These are phyloP conservation scores for Pseudopyricularia cyperi DNA, from an alignment of 2,329 filamentous ascomycete species.

Conservation along the genomic window DNA sequence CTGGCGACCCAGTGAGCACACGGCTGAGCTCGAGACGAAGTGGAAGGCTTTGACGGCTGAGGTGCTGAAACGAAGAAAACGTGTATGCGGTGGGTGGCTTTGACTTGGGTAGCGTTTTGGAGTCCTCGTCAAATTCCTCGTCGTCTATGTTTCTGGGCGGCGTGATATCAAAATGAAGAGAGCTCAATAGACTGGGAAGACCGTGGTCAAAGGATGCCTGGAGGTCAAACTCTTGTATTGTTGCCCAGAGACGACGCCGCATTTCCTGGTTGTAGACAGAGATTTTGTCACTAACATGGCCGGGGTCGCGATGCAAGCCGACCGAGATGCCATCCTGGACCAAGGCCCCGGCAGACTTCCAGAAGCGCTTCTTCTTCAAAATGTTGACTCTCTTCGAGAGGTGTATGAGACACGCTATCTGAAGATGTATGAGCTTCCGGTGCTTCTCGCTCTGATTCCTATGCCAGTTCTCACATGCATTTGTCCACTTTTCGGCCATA, in stretches of 20 bases:
- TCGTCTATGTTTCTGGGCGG: conserved; percentile 42
- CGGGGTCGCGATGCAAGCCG: conserved; percentile 46
- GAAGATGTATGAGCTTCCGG: conserved; percentile 45
- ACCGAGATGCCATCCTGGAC: conserved; percentile 45
- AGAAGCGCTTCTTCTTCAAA: conserved; percentile 51
- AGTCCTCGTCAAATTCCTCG: conserved; percentile 39
- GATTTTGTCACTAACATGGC: conserved; percentile 39
- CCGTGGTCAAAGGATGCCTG: conserved; percentile 50
- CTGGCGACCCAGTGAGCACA: conserved; percentile 38
- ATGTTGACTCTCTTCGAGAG: conserved; percentile 49
- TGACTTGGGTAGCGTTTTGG: conserved; percentile 32
- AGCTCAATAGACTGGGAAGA: conserved; percentile 42
- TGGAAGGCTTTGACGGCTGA: conserved; percentile 41
- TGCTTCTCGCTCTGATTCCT: conserved; percentile 47
- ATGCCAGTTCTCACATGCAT: conserved; percentile 40
- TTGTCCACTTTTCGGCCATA: conserved; percentile 42
- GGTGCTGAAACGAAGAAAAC: conserved; percentile 44
- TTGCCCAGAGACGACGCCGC: conserved; percentile 47
- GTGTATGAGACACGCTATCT: conserved; percentile 46
- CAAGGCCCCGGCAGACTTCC: conserved; percentile 42
- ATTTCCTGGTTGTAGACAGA: conserved; percentile 49
- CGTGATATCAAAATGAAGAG: conserved; percentile 41
- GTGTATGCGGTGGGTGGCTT: conserved; percentile 41
- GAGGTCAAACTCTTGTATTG: conserved; percentile 48
- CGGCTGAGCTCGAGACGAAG: conserved; percentile 44